Base-by-base conservation (phyloP, 495 filamentous ascomycete species). In the Hypoxylon fragiforme region DNA sequence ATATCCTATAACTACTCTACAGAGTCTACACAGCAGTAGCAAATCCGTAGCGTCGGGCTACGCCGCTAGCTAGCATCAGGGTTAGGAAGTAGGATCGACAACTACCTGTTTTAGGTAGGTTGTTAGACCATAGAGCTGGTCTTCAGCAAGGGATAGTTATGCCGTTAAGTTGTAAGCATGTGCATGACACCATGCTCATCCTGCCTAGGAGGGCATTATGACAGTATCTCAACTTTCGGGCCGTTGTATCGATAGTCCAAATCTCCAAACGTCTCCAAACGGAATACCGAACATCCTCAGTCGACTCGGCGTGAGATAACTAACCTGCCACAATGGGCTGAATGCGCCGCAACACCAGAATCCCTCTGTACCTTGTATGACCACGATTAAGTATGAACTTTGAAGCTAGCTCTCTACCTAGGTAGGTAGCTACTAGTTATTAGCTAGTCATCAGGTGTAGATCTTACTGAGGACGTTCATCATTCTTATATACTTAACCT, bases 31-130 rank as follows among this genome's bases (percentile, higher is more conserved):
- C n/a, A 28, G 24, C 24, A 28, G 24, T 9, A 28, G 24, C 24
- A 28, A 28, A 28, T 9, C 4, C 24, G 31, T n/a, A 14, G 28
- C n/a, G 28, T 50, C 20, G n/a, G 11, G 31, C 19, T 36, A 24
- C 30, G 39, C 28, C 28, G 37, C 37, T 14, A 43, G 37, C 38
- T 20, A 51, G 38, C 11, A 36, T 26, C 22, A 13, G 11, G 21
- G 24, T 3, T 7, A 13, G 15, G 20, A 14, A 50, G 7, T 34
- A 32, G 34, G 54, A 51, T 57, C 41, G 54, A 46, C 54, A 39
- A 19, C 54, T 50, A 45, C n/a, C n/a, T n/a, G n/a, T 20, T 57
- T 57, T 57, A 47, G 47, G 54, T 51, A 45, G 46, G 46, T 57
- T 46, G 11, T 20, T 53, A 43, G 24, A 34, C 11, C 24, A n/a